phyloP scores from a whole-genome alignment of 331 rosid genomes.

The Quercus phellos region DNA sequence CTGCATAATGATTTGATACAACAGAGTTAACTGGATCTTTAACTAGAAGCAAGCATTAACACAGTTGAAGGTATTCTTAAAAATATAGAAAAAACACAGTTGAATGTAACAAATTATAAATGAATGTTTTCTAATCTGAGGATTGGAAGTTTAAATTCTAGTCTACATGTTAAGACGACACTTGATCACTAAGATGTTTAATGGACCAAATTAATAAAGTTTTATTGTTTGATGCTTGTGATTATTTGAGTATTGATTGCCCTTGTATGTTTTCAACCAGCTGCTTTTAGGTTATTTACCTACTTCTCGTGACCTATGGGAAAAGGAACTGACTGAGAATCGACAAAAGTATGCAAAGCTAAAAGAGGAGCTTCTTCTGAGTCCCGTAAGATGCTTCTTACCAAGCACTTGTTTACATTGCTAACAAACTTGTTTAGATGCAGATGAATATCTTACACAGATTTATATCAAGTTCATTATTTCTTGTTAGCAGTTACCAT shows the following conservation, averaged over 20 bases:
- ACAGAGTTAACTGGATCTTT: neutral
- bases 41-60: neutral
- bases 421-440: slow-evolving; percentile 10
- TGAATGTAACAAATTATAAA: neutral
- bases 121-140: neutral
- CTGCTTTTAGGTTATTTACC: slow-evolving; percentile 74
- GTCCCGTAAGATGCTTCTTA: slow-evolving; percentile 59
- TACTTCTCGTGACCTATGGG: slow-evolving; percentile 66
- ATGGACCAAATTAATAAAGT: slow-evolving; percentile 1
- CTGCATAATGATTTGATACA: neutral
- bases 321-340: slow-evolving; percentile 45
- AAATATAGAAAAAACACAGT: too few species aligned
- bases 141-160: neutral
- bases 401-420: slow-evolving; percentile 8
- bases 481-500: slow-evolving; percentile 16
- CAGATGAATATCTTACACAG: neutral
- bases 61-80: neutral
- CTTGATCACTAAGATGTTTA: neutral
- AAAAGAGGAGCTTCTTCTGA: slow-evolving; percentile 64
- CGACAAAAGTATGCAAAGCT: slow-evolving; percentile 53
- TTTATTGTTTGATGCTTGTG: slow-evolving; percentile 1
- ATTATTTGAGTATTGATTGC: slow-evolving; percentile 31
- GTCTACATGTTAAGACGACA: neutral
- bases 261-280: slow-evolving; percentile 45
- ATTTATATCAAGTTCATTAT: neutral